Evolutionary conservation across 768 basidiomycete genomes (phyloP), one percentile per base, ranked within the genome.

Genomic region (Pleurotus tuber-regium): DNA sequence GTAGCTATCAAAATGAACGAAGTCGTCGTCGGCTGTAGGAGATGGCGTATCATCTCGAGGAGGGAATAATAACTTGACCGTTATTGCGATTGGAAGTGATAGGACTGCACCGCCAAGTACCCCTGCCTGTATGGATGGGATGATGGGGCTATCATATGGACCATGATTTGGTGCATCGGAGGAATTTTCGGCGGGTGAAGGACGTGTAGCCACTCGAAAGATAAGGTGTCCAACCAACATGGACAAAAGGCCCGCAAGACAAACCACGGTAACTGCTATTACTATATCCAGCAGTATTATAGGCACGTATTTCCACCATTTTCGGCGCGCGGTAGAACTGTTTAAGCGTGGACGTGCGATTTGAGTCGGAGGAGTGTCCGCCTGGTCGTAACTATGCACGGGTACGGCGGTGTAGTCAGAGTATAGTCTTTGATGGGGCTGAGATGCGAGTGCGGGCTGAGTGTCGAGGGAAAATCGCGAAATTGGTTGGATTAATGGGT

Each of bases 401-500:
- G 46, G 46, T n/a, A 31, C 31, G 29, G 46, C 2, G 31, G 16
- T 26, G 18, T 42, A 42, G 11, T 25, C 41, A 19, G 7, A 10
- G 18, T 33, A 16, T 29, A 12, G 10, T 21, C 16, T n/a, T 24
- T 31, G 46, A 21, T n/a, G 28, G 8, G 23, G 31, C 21, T 23
- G 18, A 14, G 46, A 30, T 11, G 18, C 46, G 25, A 48, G 4
- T 10, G 21, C 31, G 30, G 46, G 31, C 16, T 28, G 14, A 21
- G 46, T 19, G 31, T 48, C 46, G 8, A 35, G 9, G 31, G 46
- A 48, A 21, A 48, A 48, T 48, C 46, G 46, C 9, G 46, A 33
- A 8, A 35, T 31, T 23, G 46, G 30, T 9, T 48, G 18, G 31
- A 26, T 46, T 10, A 46, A 16, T 23, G 46, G 46, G 23, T 48